Evolutionary conservation across 305 asterid species (phyloP).

Genomic region (Petunia hybrid): DNA sequence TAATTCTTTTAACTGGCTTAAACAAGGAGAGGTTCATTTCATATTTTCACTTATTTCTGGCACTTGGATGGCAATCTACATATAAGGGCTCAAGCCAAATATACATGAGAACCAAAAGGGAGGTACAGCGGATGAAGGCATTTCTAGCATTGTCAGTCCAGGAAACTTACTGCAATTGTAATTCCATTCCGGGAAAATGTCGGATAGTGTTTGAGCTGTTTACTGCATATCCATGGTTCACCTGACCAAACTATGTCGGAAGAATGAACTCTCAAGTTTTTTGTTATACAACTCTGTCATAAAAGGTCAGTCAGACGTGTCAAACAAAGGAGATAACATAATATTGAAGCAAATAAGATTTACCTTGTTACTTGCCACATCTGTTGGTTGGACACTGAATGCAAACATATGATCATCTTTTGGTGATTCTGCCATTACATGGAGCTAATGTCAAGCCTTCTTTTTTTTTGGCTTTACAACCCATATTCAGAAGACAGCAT

Average conservation of each 20-base stretch:
- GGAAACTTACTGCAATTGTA: conserved; percentile 77
- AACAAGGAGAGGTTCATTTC: background rate
- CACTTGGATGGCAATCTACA: background rate
- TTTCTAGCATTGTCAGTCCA: background rate
- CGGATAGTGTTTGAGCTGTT: conserved; percentile 93
- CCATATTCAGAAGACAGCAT: background rate
- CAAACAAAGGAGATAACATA: conserved; percentile 12
- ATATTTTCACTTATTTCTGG: background rate
- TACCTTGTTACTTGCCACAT: conserved; percentile 75
- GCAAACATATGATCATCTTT: conserved; percentile 58
- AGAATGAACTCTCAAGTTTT: conserved; percentile 63
- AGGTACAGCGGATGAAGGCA: background rate
- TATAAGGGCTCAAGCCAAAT: background rate
- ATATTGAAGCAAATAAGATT: background rate
- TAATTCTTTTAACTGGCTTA: background rate
- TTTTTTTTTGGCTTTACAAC: background rate
- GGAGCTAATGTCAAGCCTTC: background rate
- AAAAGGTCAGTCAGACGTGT: conserved; percentile 26
- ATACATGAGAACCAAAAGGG: background rate
- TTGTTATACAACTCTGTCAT: conserved; percentile 69
- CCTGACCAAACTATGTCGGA: conserved; percentile 94
- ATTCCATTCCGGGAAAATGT: conserved; percentile 86
- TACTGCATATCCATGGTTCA: conserved; percentile 85
- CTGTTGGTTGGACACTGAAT: conserved; percentile 54
- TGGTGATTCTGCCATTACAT: conserved; percentile 63